Conservation (phyloP, 345 rosid species). For the Streptanthus diversifolius region DNA sequence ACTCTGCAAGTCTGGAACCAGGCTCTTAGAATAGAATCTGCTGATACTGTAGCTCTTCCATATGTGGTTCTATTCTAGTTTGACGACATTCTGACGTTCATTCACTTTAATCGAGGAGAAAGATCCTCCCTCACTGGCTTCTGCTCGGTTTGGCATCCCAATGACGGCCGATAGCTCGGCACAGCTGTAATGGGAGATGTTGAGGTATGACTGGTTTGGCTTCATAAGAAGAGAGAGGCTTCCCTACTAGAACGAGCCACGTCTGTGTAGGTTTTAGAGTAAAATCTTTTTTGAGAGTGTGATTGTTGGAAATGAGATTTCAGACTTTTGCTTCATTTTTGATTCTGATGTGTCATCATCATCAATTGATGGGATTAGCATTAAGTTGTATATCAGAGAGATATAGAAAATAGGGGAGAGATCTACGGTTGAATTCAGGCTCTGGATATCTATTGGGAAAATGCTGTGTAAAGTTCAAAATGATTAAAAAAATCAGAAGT, state of each 20-base stretch:
- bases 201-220: constrained; percentile 2
- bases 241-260: neutral
- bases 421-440: too few relatives aligned
- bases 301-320: constrained; percentile 23
- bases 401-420: constrained; percentile 21
- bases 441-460: too few relatives aligned
- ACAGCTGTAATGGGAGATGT: neutral
- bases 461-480: too few relatives aligned
- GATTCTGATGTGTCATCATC: constrained; percentile 17
- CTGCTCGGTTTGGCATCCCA: neutral
- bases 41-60: constrained; percentile 63
- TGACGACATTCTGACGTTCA: neutral
- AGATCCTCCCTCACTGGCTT: constrained; percentile 3
- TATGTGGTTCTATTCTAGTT: constrained; percentile 74
- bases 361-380: constrained; percentile 21
- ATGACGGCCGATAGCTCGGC: neutral
- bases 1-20: constrained; percentile 59
- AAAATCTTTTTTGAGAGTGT: constrained; percentile 10
- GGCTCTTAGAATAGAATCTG: constrained; percentile 54
- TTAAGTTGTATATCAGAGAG: constrained; percentile 35
- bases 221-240: constrained; percentile 11
- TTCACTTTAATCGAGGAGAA: constrained; percentile 10
- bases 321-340: constrained; percentile 30
- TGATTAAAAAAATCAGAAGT: too few relatives aligned
- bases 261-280: constrained; percentile 22